Percentiles rank a stretch among this genome's conserved stretches.
Conservation (phyloP, 208 protist genomes). For the Leishmania martiniquensis region DNA sequence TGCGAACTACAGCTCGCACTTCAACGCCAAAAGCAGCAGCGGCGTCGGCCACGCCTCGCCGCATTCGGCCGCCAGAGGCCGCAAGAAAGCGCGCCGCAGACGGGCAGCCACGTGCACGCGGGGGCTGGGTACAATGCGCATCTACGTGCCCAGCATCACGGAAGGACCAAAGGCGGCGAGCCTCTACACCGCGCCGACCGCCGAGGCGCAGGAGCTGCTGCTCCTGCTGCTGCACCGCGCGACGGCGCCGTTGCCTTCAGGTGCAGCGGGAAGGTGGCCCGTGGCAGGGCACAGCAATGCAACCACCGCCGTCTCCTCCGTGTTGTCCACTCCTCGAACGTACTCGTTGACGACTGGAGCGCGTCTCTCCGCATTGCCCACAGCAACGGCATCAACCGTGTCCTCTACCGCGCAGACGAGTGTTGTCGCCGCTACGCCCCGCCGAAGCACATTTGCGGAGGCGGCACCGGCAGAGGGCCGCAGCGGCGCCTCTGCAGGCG, state of each 20-base stretch:
- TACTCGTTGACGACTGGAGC: background rate
- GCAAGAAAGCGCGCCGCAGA: constrained; percentile 16
- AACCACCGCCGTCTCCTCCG: background rate
- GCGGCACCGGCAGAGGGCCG: background rate
- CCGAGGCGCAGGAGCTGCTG: constrained; percentile 29
- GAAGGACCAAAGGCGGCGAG: constrained; percentile 38
- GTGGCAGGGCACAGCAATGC: background rate
- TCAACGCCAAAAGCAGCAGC: background rate
- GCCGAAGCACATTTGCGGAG: constrained; percentile 6
- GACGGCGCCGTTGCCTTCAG: background rate
- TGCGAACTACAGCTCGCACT: background rate
- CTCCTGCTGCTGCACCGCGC: constrained; percentile 25
- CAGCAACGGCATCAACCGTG: background rate
- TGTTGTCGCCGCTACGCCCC: background rate
- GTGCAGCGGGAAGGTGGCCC: background rate
- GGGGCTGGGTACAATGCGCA: constrained; percentile 19
- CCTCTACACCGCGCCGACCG: constrained; percentile 42
- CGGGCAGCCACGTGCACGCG: constrained; percentile 18
- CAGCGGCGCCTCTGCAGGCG: background rate
- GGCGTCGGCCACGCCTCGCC: constrained; percentile 4
- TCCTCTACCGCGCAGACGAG: background rate
- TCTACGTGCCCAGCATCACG: constrained; percentile 41
- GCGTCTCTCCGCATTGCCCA: background rate
- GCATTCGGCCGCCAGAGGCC: background rate
- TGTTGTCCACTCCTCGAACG: background rate